Percentiles rank a stretch among this genome's conserved stretches.
Evolutionary conservation across 768 basidiomycete species (phyloP).

Genomic region (Serendipita sp.): DNA sequence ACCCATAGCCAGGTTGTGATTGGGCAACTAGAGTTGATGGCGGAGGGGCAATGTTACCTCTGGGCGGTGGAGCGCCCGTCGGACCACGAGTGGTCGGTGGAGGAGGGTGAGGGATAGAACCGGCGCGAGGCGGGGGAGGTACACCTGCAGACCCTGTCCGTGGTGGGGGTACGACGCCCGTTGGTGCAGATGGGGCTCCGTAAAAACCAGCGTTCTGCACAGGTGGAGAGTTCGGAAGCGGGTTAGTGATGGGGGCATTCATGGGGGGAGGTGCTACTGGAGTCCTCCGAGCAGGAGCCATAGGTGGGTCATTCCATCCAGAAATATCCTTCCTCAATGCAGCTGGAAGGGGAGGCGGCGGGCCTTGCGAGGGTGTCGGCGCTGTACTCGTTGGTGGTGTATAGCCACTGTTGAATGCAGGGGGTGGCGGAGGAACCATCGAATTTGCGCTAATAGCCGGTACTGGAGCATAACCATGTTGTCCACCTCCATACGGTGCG

Average conservation of each 20-base stretch:
- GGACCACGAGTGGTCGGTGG: constrained; percentile 16
- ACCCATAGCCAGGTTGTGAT: neutral
- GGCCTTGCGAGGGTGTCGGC: constrained; percentile 26
- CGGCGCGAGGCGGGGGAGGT: constrained; percentile 18
- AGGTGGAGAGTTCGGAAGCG: constrained; percentile 60
- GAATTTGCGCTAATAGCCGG: constrained; percentile 19
- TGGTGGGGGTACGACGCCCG: constrained; percentile 13
- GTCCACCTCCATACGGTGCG: constrained; percentile 8
- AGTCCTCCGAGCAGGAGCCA: constrained; percentile 31
- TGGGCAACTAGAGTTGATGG: neutral
- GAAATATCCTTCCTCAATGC: constrained; percentile 33
- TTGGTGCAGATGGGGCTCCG: constrained; percentile 15
- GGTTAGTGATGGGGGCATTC: constrained; percentile 64
- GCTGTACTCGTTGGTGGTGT: constrained; percentile 29
- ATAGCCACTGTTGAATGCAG: constrained; percentile 23
- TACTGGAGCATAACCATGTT: constrained; percentile 21
- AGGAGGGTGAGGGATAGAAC: constrained; percentile 28
- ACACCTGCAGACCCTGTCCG: constrained; percentile 22
- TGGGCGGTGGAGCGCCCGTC: constrained; percentile 19
- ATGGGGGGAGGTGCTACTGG: constrained; percentile 32
- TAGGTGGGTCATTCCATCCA: constrained; percentile 88
- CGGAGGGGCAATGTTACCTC: constrained; percentile 11
- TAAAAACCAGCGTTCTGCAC: constrained; percentile 28
- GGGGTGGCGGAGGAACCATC: constrained; percentile 22
- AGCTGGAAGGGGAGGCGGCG: constrained; percentile 34